Evolutionary conservation across 306 rosid genomes (phyloP).

Genomic region (Castanea mollissima): DNA sequence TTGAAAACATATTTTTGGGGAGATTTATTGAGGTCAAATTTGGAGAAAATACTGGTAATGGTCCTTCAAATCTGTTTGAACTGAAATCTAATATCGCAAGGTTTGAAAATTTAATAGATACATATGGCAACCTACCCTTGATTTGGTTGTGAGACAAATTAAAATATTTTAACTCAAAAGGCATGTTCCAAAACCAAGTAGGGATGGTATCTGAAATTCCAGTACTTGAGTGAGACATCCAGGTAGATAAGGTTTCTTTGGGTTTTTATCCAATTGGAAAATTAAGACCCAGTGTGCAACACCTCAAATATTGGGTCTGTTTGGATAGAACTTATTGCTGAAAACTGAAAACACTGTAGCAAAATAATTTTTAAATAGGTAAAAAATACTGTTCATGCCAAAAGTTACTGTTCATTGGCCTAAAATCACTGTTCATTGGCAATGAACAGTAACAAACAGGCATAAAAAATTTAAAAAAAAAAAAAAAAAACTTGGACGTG

Average conservation of each 20-base stretch:
- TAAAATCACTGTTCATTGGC: no score
- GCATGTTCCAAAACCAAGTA: constrained; percentile 20
- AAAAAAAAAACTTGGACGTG: no score
- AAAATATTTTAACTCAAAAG: background rate
- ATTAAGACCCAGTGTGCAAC: constrained; percentile 19
- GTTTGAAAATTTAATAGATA: background rate
- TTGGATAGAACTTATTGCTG: no score
- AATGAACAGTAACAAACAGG: no score
- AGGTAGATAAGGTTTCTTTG: constrained; percentile 13
- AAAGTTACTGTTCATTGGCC: no score
- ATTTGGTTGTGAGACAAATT: constrained; percentile 26
- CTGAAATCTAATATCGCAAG: background rate
- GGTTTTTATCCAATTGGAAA: constrained; percentile 30
- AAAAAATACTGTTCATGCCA: no score
- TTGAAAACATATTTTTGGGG: constrained; percentile 17
- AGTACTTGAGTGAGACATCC: background rate
- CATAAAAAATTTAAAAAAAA: no score
- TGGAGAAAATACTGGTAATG: constrained; percentile 11
- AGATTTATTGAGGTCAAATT: background rate
- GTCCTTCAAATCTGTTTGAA: constrained; percentile 18
- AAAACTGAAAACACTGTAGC: no score
- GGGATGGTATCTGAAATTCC: constrained; percentile 19
- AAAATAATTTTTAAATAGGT: no score
- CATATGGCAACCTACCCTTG: constrained; percentile 13
- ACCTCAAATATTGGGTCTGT: background rate